phyloP scores from a whole-genome alignment of 768 basidiomycete species.

The Suillus fuscotomentosus region DNA sequence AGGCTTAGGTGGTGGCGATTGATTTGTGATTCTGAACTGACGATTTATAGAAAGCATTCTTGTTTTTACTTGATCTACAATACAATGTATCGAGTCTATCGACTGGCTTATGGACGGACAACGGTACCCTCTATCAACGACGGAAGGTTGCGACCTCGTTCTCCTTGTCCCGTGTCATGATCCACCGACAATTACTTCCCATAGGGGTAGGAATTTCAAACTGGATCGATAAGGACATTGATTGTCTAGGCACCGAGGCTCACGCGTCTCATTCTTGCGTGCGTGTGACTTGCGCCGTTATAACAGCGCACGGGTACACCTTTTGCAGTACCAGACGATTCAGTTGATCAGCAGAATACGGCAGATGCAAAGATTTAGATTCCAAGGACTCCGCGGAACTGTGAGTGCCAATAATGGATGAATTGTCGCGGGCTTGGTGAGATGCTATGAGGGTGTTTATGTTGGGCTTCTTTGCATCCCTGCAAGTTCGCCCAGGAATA shows the following conservation, averaged over 20 bases:
- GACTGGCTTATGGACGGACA: background rate
- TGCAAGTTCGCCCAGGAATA: background rate
- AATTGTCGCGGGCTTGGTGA: background rate
- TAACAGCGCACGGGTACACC: background rate
- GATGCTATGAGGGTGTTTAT: background rate
- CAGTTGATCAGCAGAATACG: background rate
- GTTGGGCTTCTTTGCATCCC: background rate
- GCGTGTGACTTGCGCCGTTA: background rate
- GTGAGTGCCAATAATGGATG: background rate
- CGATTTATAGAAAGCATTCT: background rate
- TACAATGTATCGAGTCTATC: background rate
- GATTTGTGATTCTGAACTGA: background rate
- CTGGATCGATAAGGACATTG: background rate
- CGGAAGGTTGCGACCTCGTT: background rate
- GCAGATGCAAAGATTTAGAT: background rate
- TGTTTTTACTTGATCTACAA: background rate
- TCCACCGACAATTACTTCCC: background rate
- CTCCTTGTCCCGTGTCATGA: background rate
- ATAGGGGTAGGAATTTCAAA: background rate
- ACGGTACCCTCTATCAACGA: background rate
- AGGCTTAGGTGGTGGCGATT: background rate
- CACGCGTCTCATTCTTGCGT: background rate
- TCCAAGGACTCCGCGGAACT: conserved; percentile 1
- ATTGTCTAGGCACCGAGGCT: background rate
- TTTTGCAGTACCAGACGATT: background rate